Evolutionary conservation across 148 eudicot species (phyloP).

Genomic region (Diospyros lotus): DNA sequence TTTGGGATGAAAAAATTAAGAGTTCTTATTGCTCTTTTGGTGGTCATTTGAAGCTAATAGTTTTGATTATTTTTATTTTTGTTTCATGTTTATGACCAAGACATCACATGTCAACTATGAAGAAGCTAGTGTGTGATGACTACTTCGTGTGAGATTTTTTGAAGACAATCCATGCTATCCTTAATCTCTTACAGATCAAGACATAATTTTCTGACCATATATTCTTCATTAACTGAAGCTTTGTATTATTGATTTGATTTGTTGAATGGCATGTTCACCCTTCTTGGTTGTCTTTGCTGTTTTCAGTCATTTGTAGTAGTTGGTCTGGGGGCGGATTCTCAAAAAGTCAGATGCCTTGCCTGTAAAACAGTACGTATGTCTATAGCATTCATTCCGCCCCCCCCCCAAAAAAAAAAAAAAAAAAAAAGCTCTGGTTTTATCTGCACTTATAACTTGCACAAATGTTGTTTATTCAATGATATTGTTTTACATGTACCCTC

Average conservation of each 20-base stretch:
- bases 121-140: neutral
- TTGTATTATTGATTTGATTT: neutral
- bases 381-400: neutral
- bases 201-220: neutral
- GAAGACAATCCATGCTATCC: neutral
- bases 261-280: neutral
- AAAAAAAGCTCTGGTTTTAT: neutral
- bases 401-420: neutral
- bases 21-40: no score
- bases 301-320: slow-evolving; percentile 77
- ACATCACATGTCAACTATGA: neutral
- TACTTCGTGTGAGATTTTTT: neutral
- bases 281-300: slow-evolving; percentile 8
- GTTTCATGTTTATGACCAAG: neutral
- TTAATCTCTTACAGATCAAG: neutral
- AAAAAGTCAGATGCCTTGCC: slow-evolving; percentile 62
- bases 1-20: no score
- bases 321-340: slow-evolving; percentile 81
- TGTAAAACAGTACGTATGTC: slow-evolving; percentile 68
- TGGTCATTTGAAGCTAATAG: no score
- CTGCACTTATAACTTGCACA: slow-evolving; percentile 1
- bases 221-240: neutral
- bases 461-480: neutral
- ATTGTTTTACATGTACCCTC: neutral
- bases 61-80: no score